Percentiles rank a stretch among this genome's conserved stretches.
Conservation (phyloP, 1,139 yeast genomes). For the Geotrichum fermentans region DNA sequence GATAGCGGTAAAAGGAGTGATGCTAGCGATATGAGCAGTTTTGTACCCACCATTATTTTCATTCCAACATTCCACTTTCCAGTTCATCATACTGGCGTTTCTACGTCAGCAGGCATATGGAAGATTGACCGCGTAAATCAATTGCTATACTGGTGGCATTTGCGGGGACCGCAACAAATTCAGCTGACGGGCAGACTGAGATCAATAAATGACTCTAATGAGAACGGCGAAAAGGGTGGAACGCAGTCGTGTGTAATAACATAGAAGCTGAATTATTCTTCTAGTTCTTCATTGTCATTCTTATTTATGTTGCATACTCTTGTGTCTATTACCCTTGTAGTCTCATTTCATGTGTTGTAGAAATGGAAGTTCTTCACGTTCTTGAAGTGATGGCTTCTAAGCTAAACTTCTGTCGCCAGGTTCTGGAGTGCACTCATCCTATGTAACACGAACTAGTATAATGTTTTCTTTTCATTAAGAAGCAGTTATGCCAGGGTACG, state of each 20-base stretch:
- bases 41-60: slow-evolving; percentile 53
- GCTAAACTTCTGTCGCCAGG: too few relatives aligned
- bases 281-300: not conserved
- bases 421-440: too few relatives aligned
- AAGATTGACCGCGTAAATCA: slow-evolving; percentile 50
- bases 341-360: too few relatives aligned
- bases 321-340: too few relatives aligned
- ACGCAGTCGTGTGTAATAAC: not conserved
- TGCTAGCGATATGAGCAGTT: slow-evolving; percentile 1
- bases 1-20: not conserved
- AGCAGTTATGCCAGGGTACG: too few relatives aligned
- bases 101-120: slow-evolving; percentile 55
- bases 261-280: not conserved
- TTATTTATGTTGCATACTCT: too few relatives aligned
- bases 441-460: too few relatives aligned
- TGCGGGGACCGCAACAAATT: slow-evolving; percentile 28
- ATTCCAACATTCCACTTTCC: slow-evolving; percentile 70
- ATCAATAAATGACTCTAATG: not conserved
- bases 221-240: not conserved
- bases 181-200: slow-evolving; percentile 7
- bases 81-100: slow-evolving; percentile 44
- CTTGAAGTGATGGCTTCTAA: too few relatives aligned
- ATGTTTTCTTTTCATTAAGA: too few relatives aligned
- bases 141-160: slow-evolving; percentile 63
- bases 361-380: too few relatives aligned